Percentiles rank a stretch among this genome's conserved stretches.
Conservation (phyloP, 2,329 filamentous ascomycete genomes). For the Colletotrichum cereale region DNA sequence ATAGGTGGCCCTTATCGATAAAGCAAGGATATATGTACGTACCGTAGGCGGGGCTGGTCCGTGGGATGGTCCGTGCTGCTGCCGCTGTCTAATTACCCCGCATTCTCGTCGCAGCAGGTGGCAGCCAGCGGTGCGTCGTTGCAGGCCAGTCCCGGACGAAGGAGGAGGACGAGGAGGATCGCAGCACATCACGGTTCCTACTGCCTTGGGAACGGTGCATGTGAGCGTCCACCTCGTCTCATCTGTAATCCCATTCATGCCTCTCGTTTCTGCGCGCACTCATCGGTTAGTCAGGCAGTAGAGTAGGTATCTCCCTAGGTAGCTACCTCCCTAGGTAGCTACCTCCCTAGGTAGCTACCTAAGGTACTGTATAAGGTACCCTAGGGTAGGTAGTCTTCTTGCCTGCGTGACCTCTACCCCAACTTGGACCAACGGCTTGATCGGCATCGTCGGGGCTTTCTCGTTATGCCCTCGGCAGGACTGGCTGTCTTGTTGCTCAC, state of each 20-base stretch:
- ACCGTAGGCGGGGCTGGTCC: too few species aligned
- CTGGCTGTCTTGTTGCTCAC: too few species aligned
- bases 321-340: too few species aligned
- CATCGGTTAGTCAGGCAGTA: too few species aligned
- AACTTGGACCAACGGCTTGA: constrained; percentile 23
- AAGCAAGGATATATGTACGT: too few species aligned
- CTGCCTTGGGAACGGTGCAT: background rate
- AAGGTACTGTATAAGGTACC: too few species aligned
- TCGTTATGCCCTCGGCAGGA: constrained; percentile 26
- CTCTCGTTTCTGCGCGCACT: background rate
- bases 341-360: too few species aligned
- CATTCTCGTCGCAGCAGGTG: constrained; percentile 25
- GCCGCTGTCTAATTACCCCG: constrained; percentile 22
- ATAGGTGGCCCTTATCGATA: too few species aligned
- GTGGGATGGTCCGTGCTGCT: too few species aligned
- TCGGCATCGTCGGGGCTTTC: constrained; percentile 38
- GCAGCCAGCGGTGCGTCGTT: constrained; percentile 10
- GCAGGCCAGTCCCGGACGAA: constrained; percentile 22
- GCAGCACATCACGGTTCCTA: background rate
- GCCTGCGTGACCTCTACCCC: constrained; percentile 13
- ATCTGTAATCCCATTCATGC: background rate
- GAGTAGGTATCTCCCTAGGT: too few species aligned
- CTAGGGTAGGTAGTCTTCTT: too few species aligned
- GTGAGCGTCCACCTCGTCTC: background rate
- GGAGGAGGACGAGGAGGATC: background rate